Evolutionary conservation across 139 green algal genomes (phyloP).

Genomic region (Medakamo hakoo): DNA sequence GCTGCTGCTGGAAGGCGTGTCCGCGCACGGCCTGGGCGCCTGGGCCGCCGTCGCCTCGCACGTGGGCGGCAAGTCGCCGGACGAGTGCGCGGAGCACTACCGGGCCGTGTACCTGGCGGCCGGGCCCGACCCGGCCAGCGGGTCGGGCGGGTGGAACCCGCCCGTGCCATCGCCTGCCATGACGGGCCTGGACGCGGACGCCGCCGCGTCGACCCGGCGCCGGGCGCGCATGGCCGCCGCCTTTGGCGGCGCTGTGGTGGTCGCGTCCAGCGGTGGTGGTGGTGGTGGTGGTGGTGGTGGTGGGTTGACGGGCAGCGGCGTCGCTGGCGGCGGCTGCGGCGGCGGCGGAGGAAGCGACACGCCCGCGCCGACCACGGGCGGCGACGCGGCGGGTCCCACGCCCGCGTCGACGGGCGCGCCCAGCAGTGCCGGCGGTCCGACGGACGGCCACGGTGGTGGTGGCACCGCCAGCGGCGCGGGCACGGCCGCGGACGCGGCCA

Average conservation of each 20-base stretch:
- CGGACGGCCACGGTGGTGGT: too few species aligned
- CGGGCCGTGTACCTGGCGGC: conserved; percentile 58
- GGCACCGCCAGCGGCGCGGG: too few species aligned
- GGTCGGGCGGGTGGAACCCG: too few species aligned
- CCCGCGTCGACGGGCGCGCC: too few species aligned
- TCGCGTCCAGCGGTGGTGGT: not conserved
- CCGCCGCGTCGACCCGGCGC: too few species aligned
- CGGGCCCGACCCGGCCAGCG: conserved; percentile 41
- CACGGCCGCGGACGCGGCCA: not conserved
- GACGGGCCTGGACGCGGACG: conserved; percentile 14
- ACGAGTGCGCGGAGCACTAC: conserved; percentile 68
- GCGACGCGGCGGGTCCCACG: too few species aligned
- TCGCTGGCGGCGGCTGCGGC: too few species aligned
- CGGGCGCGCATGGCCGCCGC: too few species aligned
- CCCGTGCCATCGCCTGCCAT: conserved; percentile 40
- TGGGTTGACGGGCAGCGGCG: too few species aligned
- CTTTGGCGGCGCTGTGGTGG: not conserved
- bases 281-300: not conserved
- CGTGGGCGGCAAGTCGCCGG: conserved; percentile 58
- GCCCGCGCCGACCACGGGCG: too few species aligned
- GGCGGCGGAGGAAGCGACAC: too few species aligned
- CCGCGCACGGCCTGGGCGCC: conserved; percentile 80
- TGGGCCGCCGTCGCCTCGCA: conserved; percentile 73
- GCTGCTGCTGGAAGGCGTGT: conserved; percentile 83
- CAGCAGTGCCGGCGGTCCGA: too few species aligned